A percentile compares a stretch with the other conserved stretches of the same genome.
These are phyloP conservation scores for Ogataea henricii DNA, from an alignment of 805 yeast species.

Conservation along the genomic window DNA sequence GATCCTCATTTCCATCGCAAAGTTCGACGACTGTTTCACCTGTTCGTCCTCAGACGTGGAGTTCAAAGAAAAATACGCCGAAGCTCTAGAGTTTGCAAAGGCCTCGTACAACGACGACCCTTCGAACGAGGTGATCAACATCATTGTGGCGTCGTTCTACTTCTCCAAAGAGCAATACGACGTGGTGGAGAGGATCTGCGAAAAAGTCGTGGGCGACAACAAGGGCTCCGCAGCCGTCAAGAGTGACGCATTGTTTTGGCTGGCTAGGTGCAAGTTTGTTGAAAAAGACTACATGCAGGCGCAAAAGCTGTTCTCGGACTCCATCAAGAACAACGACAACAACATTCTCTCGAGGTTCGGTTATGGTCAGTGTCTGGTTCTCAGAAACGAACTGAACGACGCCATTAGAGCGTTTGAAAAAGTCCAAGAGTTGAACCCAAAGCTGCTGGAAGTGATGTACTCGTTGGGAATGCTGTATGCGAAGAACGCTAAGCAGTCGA, in stretches of 20 bases:
- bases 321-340: slow-evolving; percentile 63
- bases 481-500: slow-evolving; percentile 37
- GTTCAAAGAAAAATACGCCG: slow-evolving; percentile 60
- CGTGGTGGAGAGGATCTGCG: slow-evolving; percentile 56
- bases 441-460: slow-evolving; percentile 71
- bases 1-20: slow-evolving; percentile 64
- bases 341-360: slow-evolving; percentile 78
- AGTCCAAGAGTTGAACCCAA: slow-evolving; percentile 63
- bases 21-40: slow-evolving; percentile 63
- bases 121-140: slow-evolving; percentile 60
- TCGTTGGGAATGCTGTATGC: slow-evolving; percentile 77
- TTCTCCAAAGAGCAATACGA: slow-evolving; percentile 67
- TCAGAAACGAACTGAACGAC: slow-evolving; percentile 74
- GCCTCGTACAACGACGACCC: slow-evolving; percentile 43
- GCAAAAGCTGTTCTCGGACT: slow-evolving; percentile 68
- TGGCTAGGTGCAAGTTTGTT: slow-evolving; percentile 73
- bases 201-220: slow-evolving; percentile 46
- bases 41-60: slow-evolving; percentile 58
- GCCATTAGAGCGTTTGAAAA: slow-evolving; percentile 85
- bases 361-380: slow-evolving; percentile 79
- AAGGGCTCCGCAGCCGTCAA: slow-evolving; percentile 43
- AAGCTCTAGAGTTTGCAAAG: slow-evolving; percentile 54
- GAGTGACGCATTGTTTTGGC: slow-evolving; percentile 79
- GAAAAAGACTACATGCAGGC: slow-evolving; percentile 66
- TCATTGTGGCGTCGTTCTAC: slow-evolving; percentile 68